Evolutionary conservation across 345 rosid genomes (phyloP).

Genomic region (Euphorbia lathyris): DNA sequence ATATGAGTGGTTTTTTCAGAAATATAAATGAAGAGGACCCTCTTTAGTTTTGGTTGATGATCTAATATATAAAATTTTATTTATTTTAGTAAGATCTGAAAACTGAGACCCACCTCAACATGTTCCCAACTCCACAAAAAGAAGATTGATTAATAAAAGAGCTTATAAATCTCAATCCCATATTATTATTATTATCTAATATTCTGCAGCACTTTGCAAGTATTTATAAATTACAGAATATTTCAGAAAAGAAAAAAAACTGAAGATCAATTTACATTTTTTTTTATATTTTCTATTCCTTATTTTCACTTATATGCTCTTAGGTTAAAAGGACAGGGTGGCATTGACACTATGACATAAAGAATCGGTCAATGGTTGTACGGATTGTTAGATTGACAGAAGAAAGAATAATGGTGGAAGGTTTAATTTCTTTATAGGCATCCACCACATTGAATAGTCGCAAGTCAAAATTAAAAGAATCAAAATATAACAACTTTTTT

Average conservation of each 20-base stretch:
- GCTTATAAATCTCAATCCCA: background rate
- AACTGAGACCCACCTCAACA: conserved; percentile 8
- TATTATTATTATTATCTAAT: background rate
- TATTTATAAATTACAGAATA: no score
- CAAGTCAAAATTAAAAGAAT: no score
- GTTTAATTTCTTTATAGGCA: no score
- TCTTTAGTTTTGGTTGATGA: background rate
- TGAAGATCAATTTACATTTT: no score
- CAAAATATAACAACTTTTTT: no score
- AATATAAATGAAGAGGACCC: conserved; percentile 6
- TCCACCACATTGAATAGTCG: no score
- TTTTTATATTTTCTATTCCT: no score
- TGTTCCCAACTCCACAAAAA: background rate
- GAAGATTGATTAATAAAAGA: background rate
- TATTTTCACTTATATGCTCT: no score
- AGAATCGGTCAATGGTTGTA: background rate
- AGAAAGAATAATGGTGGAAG: background rate
- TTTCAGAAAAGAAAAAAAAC: no score
- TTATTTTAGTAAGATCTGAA: conserved; percentile 1
- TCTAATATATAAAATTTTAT: background rate
- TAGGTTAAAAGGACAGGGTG: background rate
- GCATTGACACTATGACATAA: background rate
- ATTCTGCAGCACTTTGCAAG: background rate
- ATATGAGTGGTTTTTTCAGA: background rate
- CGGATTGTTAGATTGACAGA: background rate